Percentiles rank a stretch among this genome's conserved stretches.
These are phyloP conservation scores for Jatropha multifida DNA, from an alignment of 441 rosid species.

Conservation along the genomic window DNA sequence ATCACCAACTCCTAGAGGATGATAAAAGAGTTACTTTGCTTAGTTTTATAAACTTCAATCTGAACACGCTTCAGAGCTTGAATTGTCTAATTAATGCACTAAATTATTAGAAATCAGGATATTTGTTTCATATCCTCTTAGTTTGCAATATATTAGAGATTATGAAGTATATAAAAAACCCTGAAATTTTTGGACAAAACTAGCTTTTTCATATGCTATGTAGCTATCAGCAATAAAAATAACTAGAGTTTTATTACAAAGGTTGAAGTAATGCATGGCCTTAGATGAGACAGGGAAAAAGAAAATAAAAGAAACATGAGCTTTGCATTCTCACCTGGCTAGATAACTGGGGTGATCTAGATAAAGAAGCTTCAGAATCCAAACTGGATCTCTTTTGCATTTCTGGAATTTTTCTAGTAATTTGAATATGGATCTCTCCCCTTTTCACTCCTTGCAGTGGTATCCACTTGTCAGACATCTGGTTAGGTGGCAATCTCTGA, in stretches of 20 bases:
- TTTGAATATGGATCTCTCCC: constrained; percentile 81
- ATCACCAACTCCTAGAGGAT: neutral
- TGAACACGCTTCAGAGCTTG: neutral
- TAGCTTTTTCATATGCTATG: neutral
- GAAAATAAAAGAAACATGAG: neutral
- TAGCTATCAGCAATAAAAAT: neutral
- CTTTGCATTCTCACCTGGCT: constrained; percentile 40
- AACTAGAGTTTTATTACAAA: neutral
- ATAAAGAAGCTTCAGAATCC: constrained; percentile 49
- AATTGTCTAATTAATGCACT: too few relatives aligned
- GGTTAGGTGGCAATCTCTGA: constrained; percentile 76
- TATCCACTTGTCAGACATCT: constrained; percentile 90
- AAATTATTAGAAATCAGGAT: too few relatives aligned
- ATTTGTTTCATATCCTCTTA: too few relatives aligned
- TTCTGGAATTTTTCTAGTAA: constrained; percentile 75
- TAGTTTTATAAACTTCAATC: too few relatives aligned
- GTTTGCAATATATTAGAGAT: neutral
- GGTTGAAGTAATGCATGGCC: neutral
- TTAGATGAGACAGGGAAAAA: neutral
- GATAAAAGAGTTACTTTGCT: neutral
- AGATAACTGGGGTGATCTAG: constrained; percentile 48
- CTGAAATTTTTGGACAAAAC: neutral
- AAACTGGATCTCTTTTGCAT: constrained; percentile 44
- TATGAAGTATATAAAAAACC: neutral
- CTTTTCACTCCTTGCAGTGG: constrained; percentile 92